These are phyloP conservation scores for Dictyostelium purpureum DNA, from an alignment of 78 protist genomes.

Conservation along the genomic window DNA sequence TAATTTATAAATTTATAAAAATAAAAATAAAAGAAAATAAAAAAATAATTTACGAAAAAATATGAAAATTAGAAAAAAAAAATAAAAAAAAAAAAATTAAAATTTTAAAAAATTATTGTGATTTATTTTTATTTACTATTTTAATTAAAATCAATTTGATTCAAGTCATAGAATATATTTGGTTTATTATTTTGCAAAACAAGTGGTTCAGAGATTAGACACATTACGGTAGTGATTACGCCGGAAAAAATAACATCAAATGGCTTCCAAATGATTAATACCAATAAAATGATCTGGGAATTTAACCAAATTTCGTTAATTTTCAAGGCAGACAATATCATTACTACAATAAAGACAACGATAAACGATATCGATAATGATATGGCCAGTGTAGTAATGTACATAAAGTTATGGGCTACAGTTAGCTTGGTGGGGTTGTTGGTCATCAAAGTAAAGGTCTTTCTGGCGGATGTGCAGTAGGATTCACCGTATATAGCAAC, in stretches of 20 bases:
- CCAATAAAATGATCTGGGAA: background rate
- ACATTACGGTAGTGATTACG: constrained; percentile 82
- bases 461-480: constrained; percentile 74
- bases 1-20: no score
- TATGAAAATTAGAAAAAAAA: no score
- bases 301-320: background rate
- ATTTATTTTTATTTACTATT: background rate
- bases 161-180: constrained; percentile 22
- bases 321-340: background rate
- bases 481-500: constrained; percentile 89
- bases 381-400: background rate
- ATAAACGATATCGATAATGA: background rate
- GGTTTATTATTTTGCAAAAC: constrained; percentile 45
- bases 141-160: background rate
- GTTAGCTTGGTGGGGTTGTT: background rate
- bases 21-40: no score
- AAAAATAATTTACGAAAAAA: no score
- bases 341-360: background rate
- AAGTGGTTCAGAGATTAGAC: constrained; percentile 83
- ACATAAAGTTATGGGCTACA: background rate
- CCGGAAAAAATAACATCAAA: constrained; percentile 69
- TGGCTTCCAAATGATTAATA: constrained; percentile 1
- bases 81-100: background rate
- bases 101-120: background rate
- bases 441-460: constrained; percentile 34